Evolutionary conservation across 106 monocot genomes (phyloP), one percentile per base, ranked within the genome.

Genomic region (Alisma plantagoaquatica): DNA sequence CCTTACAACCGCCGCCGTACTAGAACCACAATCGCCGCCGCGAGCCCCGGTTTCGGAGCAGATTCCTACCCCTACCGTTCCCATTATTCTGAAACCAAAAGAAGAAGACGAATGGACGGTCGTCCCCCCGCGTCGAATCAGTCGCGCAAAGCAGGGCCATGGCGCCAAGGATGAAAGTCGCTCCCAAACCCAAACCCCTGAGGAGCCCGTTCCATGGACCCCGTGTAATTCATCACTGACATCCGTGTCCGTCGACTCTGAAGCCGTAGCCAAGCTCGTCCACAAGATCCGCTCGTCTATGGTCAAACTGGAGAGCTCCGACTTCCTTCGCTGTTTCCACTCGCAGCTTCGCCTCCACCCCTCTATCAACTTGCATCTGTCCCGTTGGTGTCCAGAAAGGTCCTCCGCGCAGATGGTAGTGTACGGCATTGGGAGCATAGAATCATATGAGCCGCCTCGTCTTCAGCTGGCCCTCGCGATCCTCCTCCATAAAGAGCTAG

Each of bases 391-490:
- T 57, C 11, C 56, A n/a, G n/a, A n/a, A n/a, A n/a, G n/a, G n/a
- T 50, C 19, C 35, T 5, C 43, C 23, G 14, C 28, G 72, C 27
- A 53, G 47, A 46, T 96, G 25, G 75, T 89, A 4, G 67, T 77
- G 6, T 89, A 89, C 76, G 94, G 94, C 56, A 65, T 96, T 21
- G 94, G 94, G 5, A 81, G 77, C 75, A 65, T 96, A 42, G 84
- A 73, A 5, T 67, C 70, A n/a, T 70, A 67, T 49, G 79, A 75
- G 14, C 38, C 73, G 0, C 65, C 88, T 0, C 74, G 89, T 3
- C 70, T 96, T 66, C 88, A 88, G 65, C 70, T 96, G 18, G 63
- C 88, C 5, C 68, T 96, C 7, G 80, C 83, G 16, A 33, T 79
- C 50, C 70, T 81, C 48, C 53, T 96, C 26, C 46, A 43, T 5